phyloP scores from a whole-genome alignment of 768 basidiomycete genomes.

The Kwoniella dendrophila region DNA sequence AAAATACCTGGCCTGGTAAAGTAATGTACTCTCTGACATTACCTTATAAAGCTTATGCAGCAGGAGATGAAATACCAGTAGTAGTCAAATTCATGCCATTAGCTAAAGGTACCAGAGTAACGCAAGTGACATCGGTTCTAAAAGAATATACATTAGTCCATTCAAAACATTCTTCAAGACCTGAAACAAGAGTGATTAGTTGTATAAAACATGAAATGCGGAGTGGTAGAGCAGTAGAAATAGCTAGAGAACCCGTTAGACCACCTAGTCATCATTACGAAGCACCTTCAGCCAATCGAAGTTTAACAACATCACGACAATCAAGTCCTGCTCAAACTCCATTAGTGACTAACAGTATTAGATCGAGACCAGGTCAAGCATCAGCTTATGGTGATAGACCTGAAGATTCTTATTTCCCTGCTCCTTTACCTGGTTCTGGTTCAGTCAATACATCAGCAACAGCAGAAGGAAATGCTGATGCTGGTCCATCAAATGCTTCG shows the following conservation, averaged over 20 bases:
- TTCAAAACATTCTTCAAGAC: slow-evolving; percentile 64
- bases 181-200: slow-evolving; percentile 66
- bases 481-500: slow-evolving; percentile 24
- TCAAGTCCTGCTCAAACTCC: slow-evolving; percentile 22
- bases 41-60: slow-evolving; percentile 94
- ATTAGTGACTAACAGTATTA: slow-evolving; percentile 1
- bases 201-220: slow-evolving; percentile 70
- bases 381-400: slow-evolving; percentile 8
- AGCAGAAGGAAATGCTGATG: neutral
- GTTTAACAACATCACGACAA: slow-evolving; percentile 3
- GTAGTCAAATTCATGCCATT: slow-evolving; percentile 85
- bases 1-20: slow-evolving; percentile 97
- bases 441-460: slow-evolving; percentile 6
- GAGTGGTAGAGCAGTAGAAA: slow-evolving; percentile 59
- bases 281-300: neutral
- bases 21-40: slow-evolving; percentile 88
- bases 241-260: slow-evolving; percentile 21
- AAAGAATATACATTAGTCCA: slow-evolving; percentile 70
- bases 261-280: slow-evolving; percentile 25
- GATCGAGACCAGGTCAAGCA: slow-evolving; percentile 2
- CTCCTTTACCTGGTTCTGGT: neutral
- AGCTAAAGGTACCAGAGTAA: slow-evolving; percentile 76
- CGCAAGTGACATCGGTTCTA: slow-evolving; percentile 68
- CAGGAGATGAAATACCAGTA: slow-evolving; percentile 79
- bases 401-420: slow-evolving; percentile 25